A percentile compares a stretch with the other conserved stretches of the same genome.
Evolutionary conservation across 2,329 filamentous ascomycete species (phyloP).

Genomic region (Didymella lethalis): DNA sequence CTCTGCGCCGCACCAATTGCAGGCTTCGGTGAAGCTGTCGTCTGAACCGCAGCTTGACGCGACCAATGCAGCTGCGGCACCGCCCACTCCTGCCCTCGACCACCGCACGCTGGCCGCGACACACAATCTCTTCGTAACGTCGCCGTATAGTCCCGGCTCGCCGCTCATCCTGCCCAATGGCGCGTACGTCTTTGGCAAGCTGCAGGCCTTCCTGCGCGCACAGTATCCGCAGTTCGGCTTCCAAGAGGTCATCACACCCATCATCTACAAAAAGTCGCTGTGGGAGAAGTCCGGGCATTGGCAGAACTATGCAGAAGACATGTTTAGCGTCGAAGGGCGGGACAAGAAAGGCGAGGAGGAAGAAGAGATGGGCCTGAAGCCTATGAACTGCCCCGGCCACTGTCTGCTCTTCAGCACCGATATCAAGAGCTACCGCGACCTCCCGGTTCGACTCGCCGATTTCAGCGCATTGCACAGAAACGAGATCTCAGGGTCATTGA

Average conservation of each 20-base stretch:
- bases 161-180: conserved; percentile 86
- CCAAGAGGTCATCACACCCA: conserved; percentile 87
- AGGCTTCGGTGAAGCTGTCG: conserved; percentile 33
- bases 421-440: conserved; percentile 76
- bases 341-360: conserved; percentile 63
- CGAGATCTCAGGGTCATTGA: conserved; percentile 81
- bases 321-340: conserved; percentile 78
- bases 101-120: conserved; percentile 60
- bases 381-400: conserved; percentile 93
- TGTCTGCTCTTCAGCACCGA: conserved; percentile 82
- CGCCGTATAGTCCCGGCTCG: conserved; percentile 82
- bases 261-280: conserved; percentile 86
- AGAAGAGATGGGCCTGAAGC: conserved; percentile 83
- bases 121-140: conserved; percentile 81
- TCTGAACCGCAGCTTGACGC: conserved; percentile 41
- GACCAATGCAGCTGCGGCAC: conserved; percentile 38
- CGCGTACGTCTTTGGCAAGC: conserved; percentile 81
- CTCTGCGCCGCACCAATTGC: conserved; percentile 40
- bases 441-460: conserved; percentile 85
- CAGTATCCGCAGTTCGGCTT: conserved; percentile 88
- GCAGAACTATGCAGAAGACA: conserved; percentile 90
- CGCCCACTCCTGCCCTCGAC: conserved; percentile 54
- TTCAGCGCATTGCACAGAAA: conserved; percentile 89
- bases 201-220: conserved; percentile 80
- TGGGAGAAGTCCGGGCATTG: conserved; percentile 88